Evolutionary conservation across 2,329 filamentous ascomycete species (phyloP), one percentile per base, ranked within the genome.

Genomic region (Microdochium paspali): DNA sequence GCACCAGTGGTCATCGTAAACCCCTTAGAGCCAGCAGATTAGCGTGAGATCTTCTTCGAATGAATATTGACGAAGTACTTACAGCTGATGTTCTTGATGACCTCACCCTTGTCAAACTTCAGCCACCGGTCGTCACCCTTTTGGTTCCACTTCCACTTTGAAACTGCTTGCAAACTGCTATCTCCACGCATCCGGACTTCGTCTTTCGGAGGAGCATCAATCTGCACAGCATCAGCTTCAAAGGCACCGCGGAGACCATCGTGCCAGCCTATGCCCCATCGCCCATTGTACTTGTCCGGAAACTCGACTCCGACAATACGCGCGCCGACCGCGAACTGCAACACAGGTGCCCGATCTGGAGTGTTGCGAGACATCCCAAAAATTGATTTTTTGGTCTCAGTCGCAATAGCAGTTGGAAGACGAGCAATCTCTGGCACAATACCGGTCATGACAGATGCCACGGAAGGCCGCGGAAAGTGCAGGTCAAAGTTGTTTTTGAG

Each of bases 71-170:
- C n/a, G n/a, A 28, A 35, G 43, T 24, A 56, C 61, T 57, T 51
- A 63, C 61, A 63, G 39, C 60, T 56, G 42, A 64, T 87, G 63
- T 83, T 87, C 53, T 73, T 80, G 15, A 85, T 83, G 3, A 73
- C 69, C 52, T 87, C 83, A 20, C 79, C 79, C 58, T 82, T 84
- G 25, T 83, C 80, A 56, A 87, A 78, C 52, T 66, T 71, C n/a
- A 80, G 63, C 77, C 77, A 80, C 24, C 62, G 65, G 10, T 69
- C 66, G 45, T 68, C 67, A 21, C 66, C 62, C 52, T 70, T 73
- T 30, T 69, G 67, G 44, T 66, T 64, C 62, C 76, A 80, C 58
- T 70, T 77, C 76, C 76, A 80, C 49, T 67, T 66, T 12, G 74
- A 66, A 35, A 70, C 67, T 10, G 73, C 77, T 44, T 67, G 68